A percentile compares a stretch with the other conserved stretches of the same genome.
These are phyloP conservation scores for Exophiala mesophila DNA, from an alignment of 2,329 filamentous ascomycete species.

Conservation along the genomic window DNA sequence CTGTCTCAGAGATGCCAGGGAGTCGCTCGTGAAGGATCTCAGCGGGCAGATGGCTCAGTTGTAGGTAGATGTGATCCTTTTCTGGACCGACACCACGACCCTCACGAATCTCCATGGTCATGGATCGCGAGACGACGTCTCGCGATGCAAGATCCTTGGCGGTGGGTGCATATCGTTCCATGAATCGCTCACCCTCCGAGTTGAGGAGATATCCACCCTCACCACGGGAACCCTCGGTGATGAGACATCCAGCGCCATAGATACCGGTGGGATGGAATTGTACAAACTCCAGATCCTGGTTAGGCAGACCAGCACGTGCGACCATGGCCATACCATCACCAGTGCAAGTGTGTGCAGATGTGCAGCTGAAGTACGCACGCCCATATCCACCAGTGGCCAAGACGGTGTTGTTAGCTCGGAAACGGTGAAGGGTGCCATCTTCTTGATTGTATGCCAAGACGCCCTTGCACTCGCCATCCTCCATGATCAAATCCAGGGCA, in stretches of 20 bases:
- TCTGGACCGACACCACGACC: conserved; percentile 94
- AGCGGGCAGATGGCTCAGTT: conserved; percentile 88
- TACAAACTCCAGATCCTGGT: conserved; percentile 99
- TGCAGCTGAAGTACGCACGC: conserved; percentile 97
- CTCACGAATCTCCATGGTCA: conserved; percentile 97
- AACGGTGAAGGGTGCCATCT: conserved; percentile 94
- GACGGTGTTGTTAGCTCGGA: conserved; percentile 94
- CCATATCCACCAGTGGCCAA: conserved; percentile 96
- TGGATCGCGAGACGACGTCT: conserved; percentile 94
- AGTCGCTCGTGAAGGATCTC: conserved; percentile 94
- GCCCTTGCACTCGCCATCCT: conserved; percentile 93
- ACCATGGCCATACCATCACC: conserved; percentile 99
- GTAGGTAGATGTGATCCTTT: conserved; percentile 98
- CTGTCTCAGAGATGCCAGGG: conserved; percentile 97
- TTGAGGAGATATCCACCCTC: conserved; percentile 98
- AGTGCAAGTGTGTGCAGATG: conserved; percentile 95
- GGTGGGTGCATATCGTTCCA: conserved; percentile 97
- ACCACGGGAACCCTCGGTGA: conserved; percentile 95
- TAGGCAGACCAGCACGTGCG: conserved; percentile 90
- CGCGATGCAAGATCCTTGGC: conserved; percentile 96
- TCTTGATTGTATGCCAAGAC: conserved; percentile 98
- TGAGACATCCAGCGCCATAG: conserved; percentile 95
- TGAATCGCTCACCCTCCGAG: conserved; percentile 97
- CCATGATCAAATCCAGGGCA: conserved; percentile 93
- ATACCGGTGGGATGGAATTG: conserved; percentile 99